These are phyloP conservation scores for Posidonia australis DNA, from an alignment of 106 monocot species.

Conservation along the genomic window DNA sequence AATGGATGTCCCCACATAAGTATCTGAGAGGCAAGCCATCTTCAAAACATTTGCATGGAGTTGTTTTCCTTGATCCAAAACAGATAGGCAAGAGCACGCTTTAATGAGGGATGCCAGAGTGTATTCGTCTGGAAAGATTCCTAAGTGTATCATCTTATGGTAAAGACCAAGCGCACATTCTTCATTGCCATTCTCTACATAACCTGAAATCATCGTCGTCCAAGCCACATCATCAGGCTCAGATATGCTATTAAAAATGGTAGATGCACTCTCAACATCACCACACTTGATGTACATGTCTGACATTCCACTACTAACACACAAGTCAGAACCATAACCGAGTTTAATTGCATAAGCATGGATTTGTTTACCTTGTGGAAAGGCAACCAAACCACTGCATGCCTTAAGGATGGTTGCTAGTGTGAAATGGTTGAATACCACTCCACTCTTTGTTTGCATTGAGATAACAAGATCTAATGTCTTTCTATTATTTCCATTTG, in stretches of 20 bases:
- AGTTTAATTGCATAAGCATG: conserved; percentile 50
- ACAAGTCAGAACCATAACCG: conserved; percentile 37
- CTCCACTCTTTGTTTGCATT: conserved; percentile 11
- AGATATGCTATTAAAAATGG: conserved; percentile 30
- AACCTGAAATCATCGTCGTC: conserved; percentile 65
- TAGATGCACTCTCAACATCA: conserved; percentile 22
- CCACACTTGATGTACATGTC: conserved; percentile 71
- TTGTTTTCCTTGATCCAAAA: conserved; percentile 45
- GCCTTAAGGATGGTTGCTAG: conserved; percentile 55
- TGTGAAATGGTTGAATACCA: conserved; percentile 30
- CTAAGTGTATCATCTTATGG: conserved; percentile 38
- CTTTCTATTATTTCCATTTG: conserved; percentile 10
- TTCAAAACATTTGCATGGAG: conserved; percentile 57
- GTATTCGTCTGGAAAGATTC: conserved; percentile 39
- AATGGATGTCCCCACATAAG: conserved; percentile 49
- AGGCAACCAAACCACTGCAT: conserved; percentile 35
- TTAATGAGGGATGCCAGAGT: conserved; percentile 44
- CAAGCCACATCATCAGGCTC: conserved; percentile 74
- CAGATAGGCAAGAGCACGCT: conserved; percentile 57
- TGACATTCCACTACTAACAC: conserved; percentile 40
- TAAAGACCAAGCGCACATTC: conserved; percentile 36
- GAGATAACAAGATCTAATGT: conserved; percentile 35
- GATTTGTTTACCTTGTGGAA: conserved; percentile 40
- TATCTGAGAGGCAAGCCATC: conserved; percentile 28
- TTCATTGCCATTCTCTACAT: conserved; percentile 54